Evolutionary conservation across 2,329 filamentous ascomycete species (phyloP), one percentile per base, ranked within the genome.

Genomic region (Fusarium pininemorale): DNA sequence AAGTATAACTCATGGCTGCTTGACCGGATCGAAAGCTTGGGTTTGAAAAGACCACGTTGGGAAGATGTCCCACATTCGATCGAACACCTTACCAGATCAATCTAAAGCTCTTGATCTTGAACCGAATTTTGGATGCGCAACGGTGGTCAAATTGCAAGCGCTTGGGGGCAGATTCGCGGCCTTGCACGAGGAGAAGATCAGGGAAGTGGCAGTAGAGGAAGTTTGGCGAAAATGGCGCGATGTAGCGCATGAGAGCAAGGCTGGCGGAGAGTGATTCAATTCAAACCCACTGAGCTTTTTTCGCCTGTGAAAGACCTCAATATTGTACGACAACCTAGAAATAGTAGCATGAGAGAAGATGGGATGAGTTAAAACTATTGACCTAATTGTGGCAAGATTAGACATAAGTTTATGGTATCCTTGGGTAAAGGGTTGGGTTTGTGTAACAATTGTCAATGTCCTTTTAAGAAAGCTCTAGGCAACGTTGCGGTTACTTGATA

Each of bases 121-220:
- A 7, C 32, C 35, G 16, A 30, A 35, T 32, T 32, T 32, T 6
- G 13, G 32, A 32, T 3, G 32, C 5, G 32, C 32, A 32, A 32
- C 32, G 32, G 32, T 32, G 32, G 13, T 32, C 13, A 32, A 32
- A 32, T 32, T 14, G 32, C 7, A 92, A 76, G 7, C 88, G 86
- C 78, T 93, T 88, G 79, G 86, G 84, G 75, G 85, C 85, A 6
- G 86, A 86, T 47, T 88, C 84, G 62, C 94, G 90, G 69, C 94
- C 91, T 76, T 91, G 90, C 22, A 90, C 94, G 50, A 99, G 91
- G 58, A 98, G 87, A 77, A 98, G 91, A 83, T 99, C 96, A 2
- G 96, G 96, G 82, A 98, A 98, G 84, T 99, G 96, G 84, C 96
- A 98, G 87, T 99, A 99, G 87, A 99, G 99, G 60, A 98, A 87